Evolutionary conservation across 2,329 filamentous ascomycete genomes (phyloP), one percentile per base, ranked within the genome.

Genomic region (Pseudopyrenochaeta lycopersici): DNA sequence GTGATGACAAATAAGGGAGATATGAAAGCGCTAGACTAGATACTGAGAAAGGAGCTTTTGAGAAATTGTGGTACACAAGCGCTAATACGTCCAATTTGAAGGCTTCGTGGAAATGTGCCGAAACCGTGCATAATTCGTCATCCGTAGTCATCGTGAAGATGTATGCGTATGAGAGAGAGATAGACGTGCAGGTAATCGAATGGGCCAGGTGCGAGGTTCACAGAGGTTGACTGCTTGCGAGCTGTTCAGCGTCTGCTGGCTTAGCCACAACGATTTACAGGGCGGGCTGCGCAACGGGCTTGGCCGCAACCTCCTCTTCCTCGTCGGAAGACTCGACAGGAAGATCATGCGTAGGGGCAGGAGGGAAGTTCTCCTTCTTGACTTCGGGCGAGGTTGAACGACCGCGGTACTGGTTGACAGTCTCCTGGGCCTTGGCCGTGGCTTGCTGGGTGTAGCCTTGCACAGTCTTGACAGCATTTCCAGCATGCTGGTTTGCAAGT

Each of bases 401-500:
- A 48, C 72, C 72, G 58, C 73, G 73, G 60, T 75, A 75, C 52
- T 72, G 67, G 60, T 74, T 74, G 57, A 77, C 72, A 4, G 71
- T 72, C 54, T 84, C 84, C 66, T 85, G 82, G 35, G 86, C 86
- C 77, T 86, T 85, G 67, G 78, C 75, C 55, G 81, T 83, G 75
- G 87, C 87, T 60, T 87, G 83, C 59, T 81, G 82, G 46, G 86
- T 82, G 56, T 86, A 85, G 61, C 79, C 81, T 73, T 84, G 83
- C 66, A 86, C 79, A 45, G 82, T 77, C 64, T 83, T 83, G 53
- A 84, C 80, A 15, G 85, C 85, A 60, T 82, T 84, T 63, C 78
- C 79, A 53, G 85, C 85, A 62, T 85, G 85, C 68, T 88, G 81
- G 53, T 82, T 82, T 46, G 85, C 85, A 56, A 88, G 73, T 43